Conservation (phyloP, 495 filamentous ascomycete species). For the Hypoxylon crocopeplum region DNA sequence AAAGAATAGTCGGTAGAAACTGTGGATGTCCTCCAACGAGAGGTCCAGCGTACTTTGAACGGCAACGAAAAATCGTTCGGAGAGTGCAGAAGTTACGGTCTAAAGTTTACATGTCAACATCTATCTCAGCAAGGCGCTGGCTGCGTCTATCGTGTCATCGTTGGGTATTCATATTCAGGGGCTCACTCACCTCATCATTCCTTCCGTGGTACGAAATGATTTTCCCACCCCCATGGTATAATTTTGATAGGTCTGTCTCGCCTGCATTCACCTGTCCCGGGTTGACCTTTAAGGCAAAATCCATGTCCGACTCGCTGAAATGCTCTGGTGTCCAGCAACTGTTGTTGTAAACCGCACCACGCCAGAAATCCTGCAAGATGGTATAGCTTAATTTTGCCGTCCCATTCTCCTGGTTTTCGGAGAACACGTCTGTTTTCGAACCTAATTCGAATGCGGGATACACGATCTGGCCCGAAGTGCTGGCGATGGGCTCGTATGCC, state of each 20-base stretch:
- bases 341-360: conserved; percentile 14
- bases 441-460: conserved; percentile 55
- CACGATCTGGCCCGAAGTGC: conserved; percentile 55
- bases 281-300: conserved; percentile 40
- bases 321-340: conserved; percentile 21
- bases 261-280: conserved; percentile 47
- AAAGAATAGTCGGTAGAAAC: conserved; percentile 31
- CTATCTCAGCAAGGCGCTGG: background rate
- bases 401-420: conserved; percentile 4
- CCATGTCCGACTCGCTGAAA: conserved; percentile 35
- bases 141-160: background rate
- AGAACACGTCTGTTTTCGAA: conserved; percentile 31
- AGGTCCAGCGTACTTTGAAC: conserved; percentile 35
- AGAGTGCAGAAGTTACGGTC: conserved; percentile 40
- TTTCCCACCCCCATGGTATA: conserved; percentile 50
- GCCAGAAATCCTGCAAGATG: conserved; percentile 23
- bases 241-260: conserved; percentile 49
- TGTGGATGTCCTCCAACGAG: conserved; percentile 3
- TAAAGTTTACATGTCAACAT: background rate
- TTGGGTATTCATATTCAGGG: background rate
- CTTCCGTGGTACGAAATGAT: conserved; percentile 54
- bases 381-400: conserved; percentile 14
- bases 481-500: conserved; percentile 57
- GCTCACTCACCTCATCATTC: conserved; percentile 41
- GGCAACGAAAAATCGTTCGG: conserved; percentile 44